These are phyloP conservation scores for Vinca minor DNA, from an alignment of 257 asterid species.

Conservation along the genomic window DNA sequence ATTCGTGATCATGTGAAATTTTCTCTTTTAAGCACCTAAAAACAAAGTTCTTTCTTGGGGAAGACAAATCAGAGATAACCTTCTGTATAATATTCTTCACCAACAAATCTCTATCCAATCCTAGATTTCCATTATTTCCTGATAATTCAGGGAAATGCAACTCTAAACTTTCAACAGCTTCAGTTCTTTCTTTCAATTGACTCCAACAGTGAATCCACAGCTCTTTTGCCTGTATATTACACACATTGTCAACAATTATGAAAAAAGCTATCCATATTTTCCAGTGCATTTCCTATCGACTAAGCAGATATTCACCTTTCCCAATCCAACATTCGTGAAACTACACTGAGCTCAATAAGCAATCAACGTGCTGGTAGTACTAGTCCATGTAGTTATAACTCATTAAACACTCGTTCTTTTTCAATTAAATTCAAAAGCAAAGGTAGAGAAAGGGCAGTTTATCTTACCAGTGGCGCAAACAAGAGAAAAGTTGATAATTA, in stretches of 20 bases:
- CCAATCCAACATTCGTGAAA: background rate
- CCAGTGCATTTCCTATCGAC: background rate
- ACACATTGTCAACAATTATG: conserved; percentile 7
- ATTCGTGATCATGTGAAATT: conserved; percentile 13
- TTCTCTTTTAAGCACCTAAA: conserved; percentile 35
- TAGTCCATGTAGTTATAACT: background rate
- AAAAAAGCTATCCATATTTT: background rate
- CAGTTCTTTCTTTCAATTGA: conserved; percentile 31
- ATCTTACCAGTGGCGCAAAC: background rate
- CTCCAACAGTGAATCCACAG: conserved; percentile 36
- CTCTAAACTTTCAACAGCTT: conserved; percentile 22
- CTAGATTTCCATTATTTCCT: conserved; percentile 2
- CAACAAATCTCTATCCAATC: conserved; percentile 24
- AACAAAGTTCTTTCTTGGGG: conserved; percentile 25
- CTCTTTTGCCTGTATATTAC: conserved; percentile 35
- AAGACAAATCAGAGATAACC: conserved; percentile 31
- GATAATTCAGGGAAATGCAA: conserved; percentile 16
- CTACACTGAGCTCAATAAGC: background rate
- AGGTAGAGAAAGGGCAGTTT: background rate
- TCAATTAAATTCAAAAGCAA: too few species aligned
- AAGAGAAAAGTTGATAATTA: background rate
- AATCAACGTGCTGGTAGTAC: background rate
- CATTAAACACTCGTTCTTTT: background rate
- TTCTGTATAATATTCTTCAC: conserved; percentile 27
- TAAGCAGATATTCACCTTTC: background rate